A percentile compares a stretch with the other conserved stretches of the same genome.
phyloP scores from a whole-genome alignment of 352 stramenopile genomes.

The Globisporangium okanoganense region DNA sequence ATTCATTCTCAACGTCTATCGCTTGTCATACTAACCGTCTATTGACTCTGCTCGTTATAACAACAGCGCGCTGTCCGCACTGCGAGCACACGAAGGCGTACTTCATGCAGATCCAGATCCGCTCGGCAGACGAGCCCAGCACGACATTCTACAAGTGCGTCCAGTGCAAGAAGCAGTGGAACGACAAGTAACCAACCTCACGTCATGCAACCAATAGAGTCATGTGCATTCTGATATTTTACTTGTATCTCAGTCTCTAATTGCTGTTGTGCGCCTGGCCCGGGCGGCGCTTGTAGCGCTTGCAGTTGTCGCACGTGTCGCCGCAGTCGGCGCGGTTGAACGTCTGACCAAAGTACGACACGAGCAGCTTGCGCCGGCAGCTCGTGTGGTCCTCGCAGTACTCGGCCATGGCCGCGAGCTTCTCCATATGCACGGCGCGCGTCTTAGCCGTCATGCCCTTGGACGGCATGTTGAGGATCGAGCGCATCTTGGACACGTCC shows the following conservation, averaged over 20 bases:
- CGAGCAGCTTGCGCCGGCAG: conserved; percentile 68
- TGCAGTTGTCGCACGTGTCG: conserved; percentile 24
- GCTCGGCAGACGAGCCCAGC: conserved; percentile 97
- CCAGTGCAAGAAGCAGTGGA: conserved; percentile 97
- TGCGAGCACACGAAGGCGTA: conserved; percentile 97
- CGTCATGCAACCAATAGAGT: not conserved
- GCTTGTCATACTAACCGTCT: not conserved
- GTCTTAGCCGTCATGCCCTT: conserved; percentile 79
- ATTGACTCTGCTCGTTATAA: not conserved
- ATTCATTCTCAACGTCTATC: not conserved
- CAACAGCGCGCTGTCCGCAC: conserved; percentile 88
- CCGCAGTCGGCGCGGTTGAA: conserved; percentile 65
- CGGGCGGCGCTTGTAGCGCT: conserved; percentile 5
- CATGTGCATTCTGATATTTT: not conserved
- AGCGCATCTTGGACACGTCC: conserved; percentile 84
- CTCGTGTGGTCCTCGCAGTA: conserved; percentile 77
- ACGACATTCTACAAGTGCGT: conserved; percentile 99
- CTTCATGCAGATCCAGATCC: conserved; percentile 99
- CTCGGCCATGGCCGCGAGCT: conserved; percentile 71
- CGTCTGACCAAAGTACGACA: conserved; percentile 77
- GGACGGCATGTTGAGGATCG: conserved; percentile 70
- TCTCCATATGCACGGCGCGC: conserved; percentile 67
- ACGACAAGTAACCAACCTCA: conserved; percentile 54
- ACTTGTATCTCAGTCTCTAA: conserved; percentile 2
- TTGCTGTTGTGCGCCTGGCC: conserved; percentile 9